Base-by-base conservation (phyloP, 441 rosid species). In the Pelargonium australe region DNA sequence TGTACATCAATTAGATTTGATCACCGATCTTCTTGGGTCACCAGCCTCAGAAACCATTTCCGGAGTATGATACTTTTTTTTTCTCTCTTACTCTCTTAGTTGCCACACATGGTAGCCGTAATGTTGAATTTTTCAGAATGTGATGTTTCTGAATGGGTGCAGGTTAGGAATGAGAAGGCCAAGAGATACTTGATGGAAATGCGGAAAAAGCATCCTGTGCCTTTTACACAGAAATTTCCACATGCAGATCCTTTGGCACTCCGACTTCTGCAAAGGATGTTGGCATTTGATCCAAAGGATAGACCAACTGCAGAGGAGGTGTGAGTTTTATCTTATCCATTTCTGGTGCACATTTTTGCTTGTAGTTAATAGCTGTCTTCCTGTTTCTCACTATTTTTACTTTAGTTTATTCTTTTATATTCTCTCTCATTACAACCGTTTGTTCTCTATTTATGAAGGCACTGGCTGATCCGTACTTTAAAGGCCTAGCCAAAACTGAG, bases 121-220 rank as follows among this genome's bases (percentile, higher is more conserved):
- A 49, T 12, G 23, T 20, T 20, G 23, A 20, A 1, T 20, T 20
- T 20, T 20, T 20, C 23, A 20, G 23, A 20, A 20, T 20, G 23
- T 20, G 23, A 20, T 20, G 23, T 20, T 20, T 20, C 23, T 20
- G 23, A 20, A 20, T 1, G 0, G 23, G 23, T 69, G 43, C 77
- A 94, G 98, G 97, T 94, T 63, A 87, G 95, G 75, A 89, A 94
- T 80, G 97, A 94, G 0, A 91, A 94, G 86, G 97, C 98, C 20
- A 84, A 96, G 75, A 91, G 89, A 76, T 91, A 94, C 78, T 79
- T 94, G 70, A 91, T 86, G 65, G 87, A 87, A 85, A 94, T 94
- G 98, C 84, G 96, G 75, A 94, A 91, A 78, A 94, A 94, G 70
- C 88, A 83, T 57, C 91, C 89, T 0, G 75, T 89, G 58, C 84